Evolutionary conservation across 345 rosid genomes (phyloP).

Genomic region (Sisymbrium altissimum): DNA sequence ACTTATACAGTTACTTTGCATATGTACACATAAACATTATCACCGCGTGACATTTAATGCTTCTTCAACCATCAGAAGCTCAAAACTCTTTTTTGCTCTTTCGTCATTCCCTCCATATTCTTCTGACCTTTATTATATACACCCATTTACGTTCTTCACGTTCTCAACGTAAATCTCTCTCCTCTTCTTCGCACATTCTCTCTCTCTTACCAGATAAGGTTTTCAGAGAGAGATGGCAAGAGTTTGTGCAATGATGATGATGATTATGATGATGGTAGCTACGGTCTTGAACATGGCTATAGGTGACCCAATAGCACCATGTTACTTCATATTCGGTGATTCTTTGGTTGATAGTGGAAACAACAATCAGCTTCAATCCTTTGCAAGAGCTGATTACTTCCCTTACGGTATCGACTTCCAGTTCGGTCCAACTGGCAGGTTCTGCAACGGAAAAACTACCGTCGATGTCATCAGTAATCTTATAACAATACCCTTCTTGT

Average conservation of each 20-base stretch:
- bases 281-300: conserved; percentile 23
- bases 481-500: background rate
- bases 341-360: conserved; percentile 86
- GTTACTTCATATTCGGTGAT: conserved; percentile 80
- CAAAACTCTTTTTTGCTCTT: background rate
- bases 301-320: conserved; percentile 60
- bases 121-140: conserved; percentile 9
- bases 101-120: conserved; percentile 29
- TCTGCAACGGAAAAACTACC: conserved; percentile 71
- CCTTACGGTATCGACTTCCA: conserved; percentile 86
- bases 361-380: conserved; percentile 57
- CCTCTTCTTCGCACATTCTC: background rate
- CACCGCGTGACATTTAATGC: conserved; percentile 28
- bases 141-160: conserved; percentile 29
- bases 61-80: conserved; percentile 19
- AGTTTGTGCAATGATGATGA: conserved; percentile 21
- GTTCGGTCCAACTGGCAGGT: conserved; percentile 71
- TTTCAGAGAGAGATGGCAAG: conserved; percentile 18
- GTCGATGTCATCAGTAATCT: conserved; percentile 68
- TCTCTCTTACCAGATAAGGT: background rate
- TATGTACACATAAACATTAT: conserved; percentile 10
- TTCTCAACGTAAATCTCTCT: conserved; percentile 22
- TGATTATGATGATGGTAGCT: conserved; percentile 7
- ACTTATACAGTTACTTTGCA: conserved; percentile 9
- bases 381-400: conserved; percentile 68